Evolutionary conservation across 1,284 basidiomycete species (phyloP).

Genomic region (Neotropicomus parvogracilis): DNA sequence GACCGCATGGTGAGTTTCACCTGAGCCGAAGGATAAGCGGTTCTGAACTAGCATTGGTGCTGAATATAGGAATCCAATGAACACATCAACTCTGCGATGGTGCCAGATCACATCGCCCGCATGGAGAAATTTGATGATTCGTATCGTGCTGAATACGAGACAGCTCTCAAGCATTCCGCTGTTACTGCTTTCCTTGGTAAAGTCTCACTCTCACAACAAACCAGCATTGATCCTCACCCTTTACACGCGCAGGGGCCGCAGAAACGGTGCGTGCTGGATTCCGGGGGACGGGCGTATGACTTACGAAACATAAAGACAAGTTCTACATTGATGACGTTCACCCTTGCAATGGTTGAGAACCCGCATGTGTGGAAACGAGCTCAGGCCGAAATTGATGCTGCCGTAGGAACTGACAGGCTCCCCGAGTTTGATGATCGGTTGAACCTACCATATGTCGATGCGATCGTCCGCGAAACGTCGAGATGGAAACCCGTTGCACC

Average conservation of each 20-base stretch:
- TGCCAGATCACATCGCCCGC: constrained; percentile 12
- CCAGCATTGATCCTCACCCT: background rate
- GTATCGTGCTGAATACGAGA: background rate
- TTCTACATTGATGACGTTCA: constrained; percentile 18
- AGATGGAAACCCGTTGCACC: constrained; percentile 21
- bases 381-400: constrained; percentile 21
- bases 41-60: background rate
- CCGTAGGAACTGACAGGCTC: constrained; percentile 34
- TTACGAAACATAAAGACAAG: background rate
- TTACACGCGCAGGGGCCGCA: background rate
- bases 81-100: background rate
- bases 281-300: background rate
- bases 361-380: constrained; percentile 27
- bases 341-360: constrained; percentile 34
- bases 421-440: constrained; percentile 23
- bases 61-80: background rate
- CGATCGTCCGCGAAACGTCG: constrained; percentile 35
- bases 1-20: constrained; percentile 9
- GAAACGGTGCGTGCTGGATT: constrained; percentile 13
- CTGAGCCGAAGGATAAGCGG: too few species aligned
- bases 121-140: constrained; percentile 11
- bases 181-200: constrained; percentile 11
- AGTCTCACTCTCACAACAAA: background rate
- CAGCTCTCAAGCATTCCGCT: constrained; percentile 8
- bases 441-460: constrained; percentile 10